phyloP scores from a whole-genome alignment of 805 yeast species.

The Priceomyces castillae region DNA sequence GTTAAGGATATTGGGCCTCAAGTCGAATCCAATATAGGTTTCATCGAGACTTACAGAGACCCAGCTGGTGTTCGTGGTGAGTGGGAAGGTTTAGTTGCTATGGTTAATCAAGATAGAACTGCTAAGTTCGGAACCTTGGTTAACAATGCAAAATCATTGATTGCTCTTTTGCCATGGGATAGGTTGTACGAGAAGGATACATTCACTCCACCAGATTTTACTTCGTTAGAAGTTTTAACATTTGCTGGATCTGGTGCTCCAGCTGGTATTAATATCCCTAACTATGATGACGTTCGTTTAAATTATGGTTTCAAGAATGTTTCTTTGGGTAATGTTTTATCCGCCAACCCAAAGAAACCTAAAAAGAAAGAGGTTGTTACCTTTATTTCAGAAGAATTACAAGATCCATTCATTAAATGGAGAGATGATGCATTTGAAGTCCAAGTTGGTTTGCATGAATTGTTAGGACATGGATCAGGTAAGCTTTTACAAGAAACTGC shows the following conservation, averaged over 20 bases:
- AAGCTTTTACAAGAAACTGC: conserved; percentile 59
- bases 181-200: conserved; percentile 71
- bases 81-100: conserved; percentile 89
- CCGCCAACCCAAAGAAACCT: conserved; percentile 63
- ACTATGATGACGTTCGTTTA: conserved; percentile 84
- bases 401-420: conserved; percentile 62
- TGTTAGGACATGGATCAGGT: conserved; percentile 90
- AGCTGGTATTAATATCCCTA: conserved; percentile 91
- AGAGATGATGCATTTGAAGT: conserved; percentile 85
- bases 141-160: conserved; percentile 60
- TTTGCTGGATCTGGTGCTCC: conserved; percentile 91
- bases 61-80: conserved; percentile 91
- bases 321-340: conserved; percentile 79
- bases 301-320: conserved; percentile 87
- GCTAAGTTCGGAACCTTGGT: conserved; percentile 74
- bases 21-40: conserved; percentile 74
- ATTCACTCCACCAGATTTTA: conserved; percentile 92
- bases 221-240: conserved; percentile 84
- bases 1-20: conserved; percentile 81
- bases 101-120: conserved; percentile 85
- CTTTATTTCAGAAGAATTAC: conserved; percentile 54
- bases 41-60: conserved; percentile 90
- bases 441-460: conserved; percentile 90
- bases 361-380: conserved; percentile 65
- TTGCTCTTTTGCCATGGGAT: conserved; percentile 74